These are phyloP conservation scores for Podospora anserina DNA, from an alignment of 495 filamentous ascomycete species.

Conservation along the genomic window DNA sequence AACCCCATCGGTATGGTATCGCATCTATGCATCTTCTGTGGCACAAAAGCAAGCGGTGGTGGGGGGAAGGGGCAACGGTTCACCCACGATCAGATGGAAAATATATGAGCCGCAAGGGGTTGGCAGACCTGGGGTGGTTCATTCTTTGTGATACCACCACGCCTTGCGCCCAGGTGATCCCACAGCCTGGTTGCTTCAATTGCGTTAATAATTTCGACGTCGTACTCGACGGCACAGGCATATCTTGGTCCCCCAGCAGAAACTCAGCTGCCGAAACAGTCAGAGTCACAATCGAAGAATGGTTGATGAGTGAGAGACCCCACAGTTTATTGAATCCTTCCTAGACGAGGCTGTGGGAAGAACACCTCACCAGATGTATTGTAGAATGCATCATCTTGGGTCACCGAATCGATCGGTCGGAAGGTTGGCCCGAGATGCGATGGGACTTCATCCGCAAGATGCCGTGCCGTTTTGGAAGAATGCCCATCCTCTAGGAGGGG, in stretches of 20 bases:
- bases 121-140: not conserved
- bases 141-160: not conserved
- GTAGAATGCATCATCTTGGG: constrained; percentile 4
- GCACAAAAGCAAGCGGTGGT: not conserved
- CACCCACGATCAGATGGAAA: not conserved
- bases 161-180: not conserved
- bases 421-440: constrained; percentile 13
- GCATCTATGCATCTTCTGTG: not conserved
- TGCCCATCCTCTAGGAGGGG: not conserved
- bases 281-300: not conserved
- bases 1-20: not conserved
- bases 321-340: not conserved
- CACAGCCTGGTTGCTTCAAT: not conserved
- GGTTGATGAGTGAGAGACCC: not conserved
- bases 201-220: not conserved
- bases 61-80: not conserved
- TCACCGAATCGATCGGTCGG: constrained; percentile 13
- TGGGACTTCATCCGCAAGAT: constrained; percentile 1
- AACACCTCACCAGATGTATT: not conserved
- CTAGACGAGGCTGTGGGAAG: not conserved
- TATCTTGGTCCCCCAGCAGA: not conserved
- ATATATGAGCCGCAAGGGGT: not conserved
- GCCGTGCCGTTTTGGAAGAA: not conserved
- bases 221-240: not conserved
- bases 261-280: not conserved